Evolutionary conservation across 2,329 filamentous ascomycete species (phyloP).

Genomic region (Mariannaea sp.): DNA sequence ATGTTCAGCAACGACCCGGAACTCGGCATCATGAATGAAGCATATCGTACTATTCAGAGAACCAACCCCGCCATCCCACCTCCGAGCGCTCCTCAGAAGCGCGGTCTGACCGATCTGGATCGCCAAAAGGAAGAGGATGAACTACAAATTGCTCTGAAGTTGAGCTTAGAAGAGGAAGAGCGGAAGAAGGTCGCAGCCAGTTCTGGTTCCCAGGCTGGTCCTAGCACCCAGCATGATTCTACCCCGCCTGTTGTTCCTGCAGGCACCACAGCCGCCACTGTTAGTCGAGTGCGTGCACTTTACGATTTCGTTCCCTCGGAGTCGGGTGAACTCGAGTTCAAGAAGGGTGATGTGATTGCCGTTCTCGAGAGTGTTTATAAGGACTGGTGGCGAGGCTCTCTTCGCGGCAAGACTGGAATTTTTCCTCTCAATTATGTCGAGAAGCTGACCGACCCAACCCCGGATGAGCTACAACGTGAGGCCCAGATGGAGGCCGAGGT

Average conservation of each 20-base stretch:
- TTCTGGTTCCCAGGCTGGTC: slow-evolving; percentile 40
- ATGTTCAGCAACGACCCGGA: slow-evolving; percentile 92
- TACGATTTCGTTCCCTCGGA: slow-evolving; percentile 96
- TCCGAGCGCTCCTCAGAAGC: slow-evolving; percentile 92
- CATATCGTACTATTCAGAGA: slow-evolving; percentile 84
- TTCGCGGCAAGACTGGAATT: slow-evolving; percentile 94
- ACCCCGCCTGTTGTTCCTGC: slow-evolving; percentile 64
- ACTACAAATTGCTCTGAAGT: slow-evolving; percentile 89
- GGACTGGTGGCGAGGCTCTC: slow-evolving; percentile 98
- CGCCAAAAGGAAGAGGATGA: slow-evolving; percentile 96
- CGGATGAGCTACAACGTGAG: slow-evolving; percentile 91
- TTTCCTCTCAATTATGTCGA: slow-evolving; percentile 99
- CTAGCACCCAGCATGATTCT: slow-evolving; percentile 50
- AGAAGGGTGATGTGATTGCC: slow-evolving; percentile 95
- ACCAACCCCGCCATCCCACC: slow-evolving; percentile 86
- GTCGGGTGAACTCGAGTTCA: slow-evolving; percentile 91
- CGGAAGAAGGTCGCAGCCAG: slow-evolving; percentile 55
- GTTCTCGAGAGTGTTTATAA: slow-evolving; percentile 98
- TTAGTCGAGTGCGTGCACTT: slow-evolving; percentile 89
- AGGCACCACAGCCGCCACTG: slow-evolving; percentile 93
- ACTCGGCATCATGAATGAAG: slow-evolving; percentile 96
- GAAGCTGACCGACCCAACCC: slow-evolving; percentile 92
- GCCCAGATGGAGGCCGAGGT: slow-evolving; percentile 88
- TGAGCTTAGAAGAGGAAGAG: slow-evolving; percentile 89
- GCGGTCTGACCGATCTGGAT: slow-evolving; percentile 85